Evolutionary conservation across 805 yeast genomes (phyloP), one percentile per base, ranked within the genome.

Genomic region (Metschnikowia similis): DNA sequence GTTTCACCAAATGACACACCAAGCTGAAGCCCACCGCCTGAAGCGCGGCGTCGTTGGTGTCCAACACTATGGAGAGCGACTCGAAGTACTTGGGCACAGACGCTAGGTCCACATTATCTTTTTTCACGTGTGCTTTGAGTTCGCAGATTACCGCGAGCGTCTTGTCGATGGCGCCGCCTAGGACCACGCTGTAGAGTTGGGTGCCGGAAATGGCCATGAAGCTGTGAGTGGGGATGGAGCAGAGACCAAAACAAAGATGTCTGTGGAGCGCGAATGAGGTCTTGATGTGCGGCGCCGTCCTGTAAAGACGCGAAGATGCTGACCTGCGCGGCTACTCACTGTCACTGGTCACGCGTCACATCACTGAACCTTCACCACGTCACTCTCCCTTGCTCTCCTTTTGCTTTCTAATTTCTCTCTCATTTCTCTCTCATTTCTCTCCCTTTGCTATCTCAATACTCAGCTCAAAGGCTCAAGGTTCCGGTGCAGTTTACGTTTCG

Each of bases 111-210:
- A 82, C 82, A 50, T 75, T 66, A 43, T 80, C 84, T 45, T 79
- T 66, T 54, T 82, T 82, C 50, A 82, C 80, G 54, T 74, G 80
- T 0, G 80, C 71, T 52, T 82, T 82, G 50, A 81, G 68, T 21
- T 69, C 67, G 13, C 56, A 52, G 5, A 72, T 61, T 52, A 48
- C 44, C 51, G 57, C 26, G 58, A 52, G 55, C 57, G 63, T 30
- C 36, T 37, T 43, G 16, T 50, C 50, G 7, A 36, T 38, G 5
- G 51, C 10, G 28, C 57, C 57, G 16, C 47, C 32, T 11, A 56
- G 48, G 17, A 54, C 51, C 26, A 47, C 41, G 16, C 37, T 41
- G 42, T 54, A 53, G 36, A 57, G 49, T 21, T 46, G 38, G 27
- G 47, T 47, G 36, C 60, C 60, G 13, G 59, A 49, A 21, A 54